Base-by-base conservation (phyloP, 2,329 filamentous ascomycete genomes). In the Alternaria burnsii region DNA sequence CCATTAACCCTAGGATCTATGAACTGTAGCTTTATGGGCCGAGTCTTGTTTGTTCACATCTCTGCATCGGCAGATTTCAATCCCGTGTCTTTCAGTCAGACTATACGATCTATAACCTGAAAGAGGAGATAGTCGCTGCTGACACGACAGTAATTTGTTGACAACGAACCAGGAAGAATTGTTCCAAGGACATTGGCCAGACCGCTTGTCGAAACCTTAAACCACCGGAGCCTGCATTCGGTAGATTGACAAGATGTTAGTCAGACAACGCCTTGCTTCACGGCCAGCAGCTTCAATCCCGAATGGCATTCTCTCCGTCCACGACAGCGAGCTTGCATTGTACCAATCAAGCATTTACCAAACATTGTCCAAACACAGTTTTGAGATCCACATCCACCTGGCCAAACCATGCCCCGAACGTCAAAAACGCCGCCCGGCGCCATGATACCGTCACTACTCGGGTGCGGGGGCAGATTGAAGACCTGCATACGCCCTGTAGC, bases 381-480 rank as follows among this genome's bases (percentile, higher is more conserved):
- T 16, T 12, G 11, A 4, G 26, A 14, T 26, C 24, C 10, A 30
- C 11, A 12, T 14, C 10, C 38, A 12, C 38, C 18, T 41, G 12
- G 12, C 24, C 12, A 46, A 26, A 26, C 22, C 38, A 41, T 41
- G 38, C 22, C 38, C 38, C 18, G 38, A 41, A 22, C 4, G 38
- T 14, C 4, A 22, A 41, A 22, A 41, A 12, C 18, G 18, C 18
- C 18, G 18, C 18, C 38, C 18, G 38, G 24, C 53, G 30, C 44
- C 36, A 55, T 24, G 53, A 40, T 41, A n/a, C 53, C 52, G 52
- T 48, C 48, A 38, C 58, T 34, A 32, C 24, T 46, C 46, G 38
- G 51, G 48, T 51, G 55, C 22, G 24, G 46, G 47, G 26, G 16
- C 12, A n/a, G 28, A 41, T 63, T 58, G 14, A 52, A 47, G 46